A percentile compares a stretch with the other conserved stretches of the same genome.
These are phyloP conservation scores for Xylaria sp. DNA, from an alignment of 2,329 filamentous ascomycete genomes.

Conservation along the genomic window DNA sequence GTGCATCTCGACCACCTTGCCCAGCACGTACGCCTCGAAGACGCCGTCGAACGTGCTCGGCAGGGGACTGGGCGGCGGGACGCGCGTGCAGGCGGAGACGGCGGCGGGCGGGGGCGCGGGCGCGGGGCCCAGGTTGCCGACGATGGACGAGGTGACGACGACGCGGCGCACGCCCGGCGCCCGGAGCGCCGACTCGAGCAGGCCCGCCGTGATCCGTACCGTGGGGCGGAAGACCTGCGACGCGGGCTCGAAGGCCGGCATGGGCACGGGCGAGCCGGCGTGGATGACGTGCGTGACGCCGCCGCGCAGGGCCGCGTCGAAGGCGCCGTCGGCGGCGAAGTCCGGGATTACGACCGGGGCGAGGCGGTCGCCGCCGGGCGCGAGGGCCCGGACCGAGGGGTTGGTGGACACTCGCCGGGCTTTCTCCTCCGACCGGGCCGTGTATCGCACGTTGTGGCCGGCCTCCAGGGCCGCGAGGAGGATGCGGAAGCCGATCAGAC, in stretches of 20 bases:
- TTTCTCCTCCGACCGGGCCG: slow-evolving; percentile 31
- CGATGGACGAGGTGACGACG: slow-evolving; percentile 33
- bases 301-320: slow-evolving; percentile 28
- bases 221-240: slow-evolving; percentile 30
- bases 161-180: slow-evolving; percentile 27
- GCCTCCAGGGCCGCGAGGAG: slow-evolving; percentile 29
- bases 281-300: slow-evolving; percentile 33
- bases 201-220: slow-evolving; percentile 15
- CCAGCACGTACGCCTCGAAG: slow-evolving; percentile 24
- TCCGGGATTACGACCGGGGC: slow-evolving; percentile 30
- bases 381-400: slow-evolving; percentile 24
- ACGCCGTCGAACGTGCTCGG: slow-evolving; percentile 20
- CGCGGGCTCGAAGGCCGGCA: slow-evolving; percentile 16
- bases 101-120: slow-evolving; percentile 5
- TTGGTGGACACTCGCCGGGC: slow-evolving; percentile 27
- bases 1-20: slow-evolving; percentile 28
- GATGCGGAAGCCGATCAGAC: slow-evolving; percentile 34
- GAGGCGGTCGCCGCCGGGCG: slow-evolving; percentile 21
- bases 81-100: slow-evolving; percentile 23
- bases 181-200: slow-evolving; percentile 29
- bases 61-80: slow-evolving; percentile 22
- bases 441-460: slow-evolving; percentile 32
- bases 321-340: slow-evolving; percentile 27
- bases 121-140: slow-evolving; percentile 22
- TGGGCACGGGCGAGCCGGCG: slow-evolving; percentile 28